Conservation (phyloP, 768 basidiomycete species). For the Pilatotrama ljubarskyi region DNA sequence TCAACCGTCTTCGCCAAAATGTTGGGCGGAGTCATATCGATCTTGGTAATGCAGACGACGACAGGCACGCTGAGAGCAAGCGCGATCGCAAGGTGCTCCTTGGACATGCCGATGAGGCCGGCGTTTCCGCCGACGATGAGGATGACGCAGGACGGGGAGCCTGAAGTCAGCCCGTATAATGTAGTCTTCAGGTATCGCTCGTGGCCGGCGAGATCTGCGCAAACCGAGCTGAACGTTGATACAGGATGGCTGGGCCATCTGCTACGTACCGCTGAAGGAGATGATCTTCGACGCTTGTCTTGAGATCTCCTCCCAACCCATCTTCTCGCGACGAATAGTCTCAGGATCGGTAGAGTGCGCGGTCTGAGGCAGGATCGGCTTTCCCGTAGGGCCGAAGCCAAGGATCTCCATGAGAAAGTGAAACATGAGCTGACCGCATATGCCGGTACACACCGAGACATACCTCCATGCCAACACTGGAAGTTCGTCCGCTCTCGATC, state of each 20-base stretch:
- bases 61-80: conserved; percentile 93
- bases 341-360: conserved; percentile 59
- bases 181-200: conserved; percentile 93
- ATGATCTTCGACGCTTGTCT: conserved; percentile 87
- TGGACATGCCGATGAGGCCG: conserved; percentile 87
- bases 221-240: not conserved
- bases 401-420: conserved; percentile 57
- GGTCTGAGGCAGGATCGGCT: conserved; percentile 74
- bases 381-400: conserved; percentile 78
- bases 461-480: conserved; percentile 97
- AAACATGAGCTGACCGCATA: not conserved
- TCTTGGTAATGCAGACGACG: conserved; percentile 94
- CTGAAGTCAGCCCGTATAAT: conserved; percentile 91
- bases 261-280: conserved; percentile 75
- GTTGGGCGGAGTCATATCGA: conserved; percentile 97
- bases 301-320: conserved; percentile 96
- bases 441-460: conserved; percentile 18
- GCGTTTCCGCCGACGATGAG: conserved; percentile 97
- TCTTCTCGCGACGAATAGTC: conserved; percentile 75
- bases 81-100: conserved; percentile 95
- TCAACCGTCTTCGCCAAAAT: conserved; percentile 89
- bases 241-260: not conserved
- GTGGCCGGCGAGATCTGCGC: conserved; percentile 88
- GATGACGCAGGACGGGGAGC: conserved; percentile 88
- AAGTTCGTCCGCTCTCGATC: conserved; percentile 92